Percentiles rank a stretch among this genome's conserved stretches.
Conservation (phyloP, 306 rosid species). For the Sphenostylis stenocarpa region DNA sequence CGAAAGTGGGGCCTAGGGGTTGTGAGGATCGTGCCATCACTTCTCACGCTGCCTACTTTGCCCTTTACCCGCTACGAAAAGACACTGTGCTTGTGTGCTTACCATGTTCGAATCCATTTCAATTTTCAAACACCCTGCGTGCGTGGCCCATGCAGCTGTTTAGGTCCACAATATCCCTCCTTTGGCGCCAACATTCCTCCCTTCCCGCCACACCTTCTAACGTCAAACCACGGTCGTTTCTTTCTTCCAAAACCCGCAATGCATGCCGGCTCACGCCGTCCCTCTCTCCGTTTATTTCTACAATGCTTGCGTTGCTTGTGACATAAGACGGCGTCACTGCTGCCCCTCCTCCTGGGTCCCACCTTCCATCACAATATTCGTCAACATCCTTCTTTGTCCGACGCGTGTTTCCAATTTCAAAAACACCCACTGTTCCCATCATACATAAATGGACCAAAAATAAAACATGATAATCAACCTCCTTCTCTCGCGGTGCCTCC, state of each 20-base stretch:
- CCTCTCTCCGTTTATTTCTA: background rate
- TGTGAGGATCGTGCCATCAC: background rate
- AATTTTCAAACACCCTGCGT: background rate
- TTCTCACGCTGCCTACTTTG: background rate
- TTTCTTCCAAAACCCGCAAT: background rate
- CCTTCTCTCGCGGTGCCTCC: background rate
- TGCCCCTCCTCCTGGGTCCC: background rate
- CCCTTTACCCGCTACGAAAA: constrained; percentile 37
- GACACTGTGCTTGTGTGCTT: background rate
- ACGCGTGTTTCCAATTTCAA: constrained; percentile 9
- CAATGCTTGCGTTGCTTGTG: constrained; percentile 24
- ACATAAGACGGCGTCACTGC: background rate
- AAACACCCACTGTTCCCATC: background rate
- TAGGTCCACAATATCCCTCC: constrained; percentile 20
- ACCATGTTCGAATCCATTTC: background rate
- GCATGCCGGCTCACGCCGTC: constrained; percentile 26
- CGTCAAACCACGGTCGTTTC: constrained; percentile 29
- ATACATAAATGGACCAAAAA: background rate
- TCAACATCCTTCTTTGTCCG: background rate
- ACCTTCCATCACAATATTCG: background rate
- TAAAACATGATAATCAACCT: background rate
- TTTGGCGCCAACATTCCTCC: constrained; percentile 52
- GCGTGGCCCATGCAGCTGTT: background rate
- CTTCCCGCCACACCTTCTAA: constrained; percentile 51
- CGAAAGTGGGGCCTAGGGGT: background rate